Percentiles rank a stretch among this genome's conserved stretches.
Conservation (phyloP, 2,329 filamentous ascomycete genomes). For the Neofusicoccum laricinum region DNA sequence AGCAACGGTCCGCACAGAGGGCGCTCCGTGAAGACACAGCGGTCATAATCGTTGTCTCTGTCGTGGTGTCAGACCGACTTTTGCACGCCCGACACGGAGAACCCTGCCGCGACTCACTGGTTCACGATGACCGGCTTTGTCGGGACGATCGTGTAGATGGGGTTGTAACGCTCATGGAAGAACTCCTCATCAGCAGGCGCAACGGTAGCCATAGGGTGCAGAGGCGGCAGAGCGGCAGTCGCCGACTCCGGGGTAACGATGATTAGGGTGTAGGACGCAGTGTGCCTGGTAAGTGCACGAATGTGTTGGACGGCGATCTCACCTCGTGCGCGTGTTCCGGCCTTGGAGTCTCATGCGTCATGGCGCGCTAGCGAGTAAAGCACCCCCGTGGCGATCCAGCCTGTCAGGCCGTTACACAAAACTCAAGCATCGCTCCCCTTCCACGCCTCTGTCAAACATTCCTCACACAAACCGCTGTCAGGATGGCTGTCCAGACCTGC, state of each 20-base stretch:
- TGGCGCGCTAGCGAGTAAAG: slow-evolving; percentile 5
- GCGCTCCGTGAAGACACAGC: slow-evolving; percentile 55
- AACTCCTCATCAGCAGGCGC: slow-evolving; percentile 2
- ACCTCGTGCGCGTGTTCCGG: not conserved
- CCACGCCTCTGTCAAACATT: not conserved
- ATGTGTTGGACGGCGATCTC: slow-evolving; percentile 7
- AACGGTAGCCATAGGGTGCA: not conserved
- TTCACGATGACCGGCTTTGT: slow-evolving; percentile 47
- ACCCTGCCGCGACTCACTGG: slow-evolving; percentile 27
- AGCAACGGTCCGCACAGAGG: slow-evolving; percentile 66
- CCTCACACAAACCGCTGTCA: not conserved
- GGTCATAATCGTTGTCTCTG: slow-evolving; percentile 42
- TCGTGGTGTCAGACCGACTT: not conserved
- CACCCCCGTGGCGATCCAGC: not conserved
- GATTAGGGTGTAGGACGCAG: not conserved
- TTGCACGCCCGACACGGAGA: not conserved
- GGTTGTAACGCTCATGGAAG: slow-evolving; percentile 43
- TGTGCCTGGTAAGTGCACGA: not conserved
- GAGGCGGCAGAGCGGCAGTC: not conserved
- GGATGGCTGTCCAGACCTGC: not conserved
- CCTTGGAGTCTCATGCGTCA: slow-evolving; percentile 4
- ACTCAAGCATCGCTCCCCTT: not conserved
- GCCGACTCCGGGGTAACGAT: not conserved
- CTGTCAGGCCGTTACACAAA: not conserved
- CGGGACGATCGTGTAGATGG: slow-evolving; percentile 51